These are phyloP conservation scores for Coemansia sp. DNA, from an alignment of 371 early-diverging fungal species.

Conservation along the genomic window DNA sequence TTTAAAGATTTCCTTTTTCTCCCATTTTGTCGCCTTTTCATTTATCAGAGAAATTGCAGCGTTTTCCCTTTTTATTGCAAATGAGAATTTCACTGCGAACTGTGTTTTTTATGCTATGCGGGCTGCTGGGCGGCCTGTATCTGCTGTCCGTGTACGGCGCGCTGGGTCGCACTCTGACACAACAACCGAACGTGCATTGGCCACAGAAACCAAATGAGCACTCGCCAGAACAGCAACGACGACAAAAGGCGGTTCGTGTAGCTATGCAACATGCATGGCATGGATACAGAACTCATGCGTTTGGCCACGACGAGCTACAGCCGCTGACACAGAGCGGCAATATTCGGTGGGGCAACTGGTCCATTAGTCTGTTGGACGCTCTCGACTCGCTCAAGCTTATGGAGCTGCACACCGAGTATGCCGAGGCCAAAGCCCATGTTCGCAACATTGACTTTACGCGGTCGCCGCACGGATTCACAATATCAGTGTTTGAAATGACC, in stretches of 20 bases:
- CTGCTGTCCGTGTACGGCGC: conserved; percentile 19
- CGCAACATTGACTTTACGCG: conserved; percentile 40
- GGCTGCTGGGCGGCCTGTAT: conserved; percentile 17
- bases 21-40: background rate
- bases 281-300: conserved; percentile 45
- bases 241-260: conserved; percentile 25
- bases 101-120: conserved; percentile 17
- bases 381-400: conserved; percentile 83
- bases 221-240: background rate
- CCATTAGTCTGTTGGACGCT: conserved; percentile 81
- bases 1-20: conserved; percentile 7
- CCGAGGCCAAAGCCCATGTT: conserved; percentile 69
- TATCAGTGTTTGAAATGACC: conserved; percentile 90
- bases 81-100: conserved; percentile 25
- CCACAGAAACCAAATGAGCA: no score
- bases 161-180: background rate
- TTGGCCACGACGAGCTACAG: conserved; percentile 49
- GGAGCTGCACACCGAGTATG: conserved; percentile 74
- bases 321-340: conserved; percentile 45
- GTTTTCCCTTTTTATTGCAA: conserved; percentile 3
- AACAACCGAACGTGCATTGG: background rate
- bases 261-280: conserved; percentile 52
- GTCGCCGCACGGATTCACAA: conserved; percentile 51
- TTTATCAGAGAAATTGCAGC: background rate
- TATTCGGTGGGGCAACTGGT: conserved; percentile 59